Base-by-base conservation (phyloP, 1,284 basidiomycete genomes). In the Malassezia slooffiae region DNA sequence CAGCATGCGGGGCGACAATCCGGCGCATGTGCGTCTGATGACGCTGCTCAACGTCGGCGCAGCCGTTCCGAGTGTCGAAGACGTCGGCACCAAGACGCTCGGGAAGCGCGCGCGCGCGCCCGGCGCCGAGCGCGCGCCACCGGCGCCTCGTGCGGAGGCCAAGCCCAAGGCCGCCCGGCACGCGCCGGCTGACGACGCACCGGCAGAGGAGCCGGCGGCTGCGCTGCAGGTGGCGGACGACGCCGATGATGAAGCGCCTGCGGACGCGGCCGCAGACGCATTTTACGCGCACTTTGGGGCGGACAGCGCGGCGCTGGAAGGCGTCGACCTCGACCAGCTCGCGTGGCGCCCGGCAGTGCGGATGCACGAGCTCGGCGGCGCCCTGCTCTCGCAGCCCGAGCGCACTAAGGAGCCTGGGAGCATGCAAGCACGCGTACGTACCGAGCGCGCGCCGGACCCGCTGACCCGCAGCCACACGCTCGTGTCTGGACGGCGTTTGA, bases 1-100 rank as follows among this genome's bases (percentile, higher is more conserved):
- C n/a, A 11, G 6, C 12, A 47, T 28, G 34, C 23, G 19, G 23
- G 20, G 34, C 19, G 47, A 50, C 29, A 36, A 35, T 19, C 23
- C 17, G 41, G 47, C 59, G 16, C 58, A 56, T 34, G 54, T 62
- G 41, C 62, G 81, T 51, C 79, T 97, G 2, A 72, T 96, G 29
- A 97, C 93, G 0, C 78, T 97, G 1, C 76, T 97, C 22, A 97
- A 99, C 70, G 86, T 95, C 2, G 86, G 85, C 36, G 85, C 88
- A 0, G 79, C 74, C 16, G 35, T 37, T 15, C 46, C 34, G 12
- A 40, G 46, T 17, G 13, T 21, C 5, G 23, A 38, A 19, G 53
- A 52, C 24, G 43, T 38, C 5, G 24, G n/a, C 12, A 12, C n/a
- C 16, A 12, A 23, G 10, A 26, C 12, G 12, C 15, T 23, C 20